phyloP scores from a whole-genome alignment of 306 rosid genomes.

The Datisca glomerata region DNA sequence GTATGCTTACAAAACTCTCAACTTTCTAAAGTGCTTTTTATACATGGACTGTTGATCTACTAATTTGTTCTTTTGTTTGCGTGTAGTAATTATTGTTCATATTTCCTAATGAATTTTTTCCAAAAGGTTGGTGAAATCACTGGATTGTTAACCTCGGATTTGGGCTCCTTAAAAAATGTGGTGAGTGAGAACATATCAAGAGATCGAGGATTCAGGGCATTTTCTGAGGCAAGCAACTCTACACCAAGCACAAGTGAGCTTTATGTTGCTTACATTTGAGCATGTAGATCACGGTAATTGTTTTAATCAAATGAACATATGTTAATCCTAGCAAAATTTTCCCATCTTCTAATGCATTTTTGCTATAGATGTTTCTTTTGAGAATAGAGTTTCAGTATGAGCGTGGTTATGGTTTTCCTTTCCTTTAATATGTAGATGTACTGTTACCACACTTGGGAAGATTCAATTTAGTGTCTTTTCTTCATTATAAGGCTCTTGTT shows the following conservation, averaged over 20 bases:
- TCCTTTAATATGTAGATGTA: neutral
- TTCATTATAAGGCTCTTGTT: constrained; percentile 9
- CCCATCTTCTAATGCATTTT: neutral
- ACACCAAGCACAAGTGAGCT: constrained; percentile 90
- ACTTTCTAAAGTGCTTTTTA: neutral
- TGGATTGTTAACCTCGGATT: constrained; percentile 83
- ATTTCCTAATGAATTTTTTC: constrained; percentile 2
- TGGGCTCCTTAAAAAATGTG: constrained; percentile 68
- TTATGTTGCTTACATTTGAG: constrained; percentile 54
- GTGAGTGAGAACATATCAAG: constrained; percentile 84
- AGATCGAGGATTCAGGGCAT: constrained; percentile 95
- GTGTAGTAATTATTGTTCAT: constrained; percentile 2
- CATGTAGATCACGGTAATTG: constrained; percentile 15
- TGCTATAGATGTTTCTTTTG: neutral
- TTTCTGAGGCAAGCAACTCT: constrained; percentile 99
- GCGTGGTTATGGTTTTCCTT: neutral
- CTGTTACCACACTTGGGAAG: neutral
- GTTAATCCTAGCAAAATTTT: too few species aligned
- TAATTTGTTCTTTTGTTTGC: constrained; percentile 1
- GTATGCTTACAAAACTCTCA: constrained; percentile 25
- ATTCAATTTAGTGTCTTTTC: constrained; percentile 1
- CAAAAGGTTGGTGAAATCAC: constrained; percentile 95
- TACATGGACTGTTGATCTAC: neutral
- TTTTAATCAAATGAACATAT: constrained; percentile 6
- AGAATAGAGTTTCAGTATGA: neutral